Conservation (phyloP, 345 rosid genomes). For the Turnera subulata region DNA sequence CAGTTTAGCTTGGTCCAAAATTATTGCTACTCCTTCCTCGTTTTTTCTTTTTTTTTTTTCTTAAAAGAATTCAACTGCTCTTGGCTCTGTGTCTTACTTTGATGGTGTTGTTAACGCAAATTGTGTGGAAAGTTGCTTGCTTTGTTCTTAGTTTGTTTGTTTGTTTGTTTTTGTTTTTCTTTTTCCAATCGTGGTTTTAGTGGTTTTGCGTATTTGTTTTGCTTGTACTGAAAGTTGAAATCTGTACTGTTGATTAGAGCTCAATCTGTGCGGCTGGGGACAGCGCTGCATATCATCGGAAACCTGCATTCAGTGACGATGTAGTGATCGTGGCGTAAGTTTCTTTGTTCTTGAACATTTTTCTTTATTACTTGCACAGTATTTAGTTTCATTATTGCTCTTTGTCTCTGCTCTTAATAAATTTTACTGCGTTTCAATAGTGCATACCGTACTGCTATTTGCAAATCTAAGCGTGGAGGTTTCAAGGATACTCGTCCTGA, state of each 20-base stretch:
- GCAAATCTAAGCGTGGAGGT: slow-evolving; percentile 87
- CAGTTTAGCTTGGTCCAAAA: no score
- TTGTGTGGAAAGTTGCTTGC: no score
- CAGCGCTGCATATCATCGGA: slow-evolving; percentile 51
- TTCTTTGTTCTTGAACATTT: not conserved
- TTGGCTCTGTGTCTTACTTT: no score
- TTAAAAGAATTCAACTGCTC: no score
- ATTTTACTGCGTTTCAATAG: slow-evolving; percentile 23
- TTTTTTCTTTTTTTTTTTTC: not conserved
- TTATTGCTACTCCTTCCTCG: slow-evolving; percentile 1
- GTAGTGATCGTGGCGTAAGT: slow-evolving; percentile 92
- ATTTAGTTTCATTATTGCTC: not conserved
- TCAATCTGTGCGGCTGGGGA: slow-evolving; percentile 67
- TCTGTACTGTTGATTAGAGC: slow-evolving; percentile 31
- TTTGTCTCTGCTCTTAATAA: not conserved
- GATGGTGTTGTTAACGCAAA: no score
- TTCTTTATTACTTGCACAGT: not conserved
- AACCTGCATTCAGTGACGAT: slow-evolving; percentile 77
- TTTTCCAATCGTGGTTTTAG: not conserved
- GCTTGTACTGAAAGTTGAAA: not conserved
- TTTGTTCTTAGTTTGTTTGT: not conserved
- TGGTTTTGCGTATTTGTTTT: not conserved
- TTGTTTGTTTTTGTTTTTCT: not conserved
- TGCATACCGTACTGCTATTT: slow-evolving; percentile 86
- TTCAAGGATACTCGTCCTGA: slow-evolving; percentile 90